These are phyloP conservation scores for Neurospora terricola DNA, from an alignment of 495 filamentous ascomycete species.

Conservation along the genomic window DNA sequence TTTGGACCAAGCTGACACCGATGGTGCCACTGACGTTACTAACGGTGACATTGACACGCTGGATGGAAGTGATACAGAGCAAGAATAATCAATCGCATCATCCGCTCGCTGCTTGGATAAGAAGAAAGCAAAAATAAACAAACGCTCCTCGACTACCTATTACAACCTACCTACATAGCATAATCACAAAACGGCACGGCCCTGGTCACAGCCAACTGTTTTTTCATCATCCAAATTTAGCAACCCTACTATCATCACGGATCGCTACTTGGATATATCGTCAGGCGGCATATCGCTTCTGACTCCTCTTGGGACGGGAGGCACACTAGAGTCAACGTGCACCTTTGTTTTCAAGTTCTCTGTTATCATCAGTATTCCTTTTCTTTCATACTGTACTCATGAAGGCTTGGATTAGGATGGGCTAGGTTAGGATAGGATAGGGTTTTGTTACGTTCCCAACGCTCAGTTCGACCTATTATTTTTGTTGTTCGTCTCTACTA, in stretches of 20 bases:
- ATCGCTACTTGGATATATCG: background rate
- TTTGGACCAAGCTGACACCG: conserved; percentile 8
- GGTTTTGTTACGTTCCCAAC: background rate
- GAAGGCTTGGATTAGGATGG: background rate
- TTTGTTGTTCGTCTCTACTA: background rate
- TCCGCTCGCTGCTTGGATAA: background rate
- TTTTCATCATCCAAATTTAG: background rate
- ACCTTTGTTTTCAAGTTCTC: background rate
- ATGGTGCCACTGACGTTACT: background rate
- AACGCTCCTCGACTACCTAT: background rate
- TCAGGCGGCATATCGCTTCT: background rate
- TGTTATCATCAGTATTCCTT: background rate
- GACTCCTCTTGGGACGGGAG: background rate
- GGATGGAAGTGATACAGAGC: conserved; percentile 22
- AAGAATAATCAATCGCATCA: conserved; percentile 12
- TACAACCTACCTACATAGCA: background rate
- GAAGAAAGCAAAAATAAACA: background rate
- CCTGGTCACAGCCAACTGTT: background rate
- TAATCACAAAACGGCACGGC: background rate
- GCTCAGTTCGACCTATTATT: background rate
- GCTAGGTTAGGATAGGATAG: background rate
- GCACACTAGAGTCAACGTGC: background rate
- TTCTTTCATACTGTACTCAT: background rate
- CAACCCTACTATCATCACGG: background rate
- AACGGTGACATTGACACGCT: background rate